A percentile compares a stretch with the other conserved stretches of the same genome.
These are phyloP conservation scores for Aschersonia sp. DNA, from an alignment of 2,329 filamentous ascomycete genomes.

Conservation along the genomic window DNA sequence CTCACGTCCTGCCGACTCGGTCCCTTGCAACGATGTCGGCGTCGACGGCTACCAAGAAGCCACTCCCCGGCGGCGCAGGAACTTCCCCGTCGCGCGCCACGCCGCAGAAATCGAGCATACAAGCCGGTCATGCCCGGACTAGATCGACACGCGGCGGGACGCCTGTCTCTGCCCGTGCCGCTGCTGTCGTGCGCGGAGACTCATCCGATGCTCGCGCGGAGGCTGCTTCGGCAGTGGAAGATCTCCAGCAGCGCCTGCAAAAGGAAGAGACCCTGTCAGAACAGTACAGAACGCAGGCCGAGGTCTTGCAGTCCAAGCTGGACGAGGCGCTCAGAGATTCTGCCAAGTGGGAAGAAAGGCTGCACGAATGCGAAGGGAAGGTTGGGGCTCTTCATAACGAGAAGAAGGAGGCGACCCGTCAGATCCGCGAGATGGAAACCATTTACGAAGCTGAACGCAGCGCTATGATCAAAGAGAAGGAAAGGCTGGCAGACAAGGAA, in stretches of 20 bases:
- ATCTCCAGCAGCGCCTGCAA: slow-evolving; percentile 68
- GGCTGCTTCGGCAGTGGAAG: slow-evolving; percentile 63
- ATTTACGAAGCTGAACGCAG: slow-evolving; percentile 86
- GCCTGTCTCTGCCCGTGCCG: slow-evolving; percentile 61
- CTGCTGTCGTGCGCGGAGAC: slow-evolving; percentile 47
- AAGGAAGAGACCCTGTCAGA: slow-evolving; percentile 67
- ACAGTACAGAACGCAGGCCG: slow-evolving; percentile 68
- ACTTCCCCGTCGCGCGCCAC: slow-evolving; percentile 23
- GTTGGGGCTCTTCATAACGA: slow-evolving; percentile 71
- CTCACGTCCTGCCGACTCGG: neutral
- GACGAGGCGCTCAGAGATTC: slow-evolving; percentile 79
- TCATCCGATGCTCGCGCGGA: slow-evolving; percentile 63
- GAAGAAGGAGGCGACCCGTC: slow-evolving; percentile 67
- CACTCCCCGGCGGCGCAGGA: slow-evolving; percentile 27
- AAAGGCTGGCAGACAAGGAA: slow-evolving; percentile 69
- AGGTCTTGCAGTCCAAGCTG: slow-evolving; percentile 70
- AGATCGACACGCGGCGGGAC: slow-evolving; percentile 50
- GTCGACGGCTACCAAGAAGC: slow-evolving; percentile 39
- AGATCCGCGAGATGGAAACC: slow-evolving; percentile 80
- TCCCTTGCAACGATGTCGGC: slow-evolving; percentile 17
- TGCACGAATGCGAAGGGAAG: slow-evolving; percentile 75
- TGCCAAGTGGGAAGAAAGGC: slow-evolving; percentile 69
- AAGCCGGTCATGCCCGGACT: slow-evolving; percentile 33
- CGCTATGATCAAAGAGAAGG: slow-evolving; percentile 80
- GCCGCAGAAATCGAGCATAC: slow-evolving; percentile 28